Percentiles rank a stretch among this genome's conserved stretches.
Evolutionary conservation across 1,284 basidiomycete genomes (phyloP).

Genomic region (Takashimella koratensis): DNA sequence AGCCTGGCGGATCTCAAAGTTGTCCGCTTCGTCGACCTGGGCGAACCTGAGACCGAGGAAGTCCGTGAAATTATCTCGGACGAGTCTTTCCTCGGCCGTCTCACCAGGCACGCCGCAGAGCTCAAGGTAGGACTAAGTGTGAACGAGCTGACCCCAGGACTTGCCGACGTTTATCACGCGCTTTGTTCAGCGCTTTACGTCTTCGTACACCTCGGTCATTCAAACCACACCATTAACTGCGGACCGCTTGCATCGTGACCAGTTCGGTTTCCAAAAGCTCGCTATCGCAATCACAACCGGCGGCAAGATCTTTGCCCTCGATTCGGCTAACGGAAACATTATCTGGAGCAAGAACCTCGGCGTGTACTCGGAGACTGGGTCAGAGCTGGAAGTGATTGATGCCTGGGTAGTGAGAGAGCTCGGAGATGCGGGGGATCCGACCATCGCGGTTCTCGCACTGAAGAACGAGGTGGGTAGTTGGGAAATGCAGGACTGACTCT

Average conservation of each 20-base stretch:
- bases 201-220: constrained; percentile 59
- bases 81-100: constrained; percentile 59
- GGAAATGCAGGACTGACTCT: not conserved
- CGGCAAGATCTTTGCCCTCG: constrained; percentile 78
- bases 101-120: constrained; percentile 62
- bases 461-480: constrained; percentile 16
- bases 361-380: constrained; percentile 23
- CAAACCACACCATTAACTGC: constrained; percentile 46
- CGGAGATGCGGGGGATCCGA: constrained; percentile 34
- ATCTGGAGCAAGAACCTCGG: constrained; percentile 67
- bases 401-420: constrained; percentile 37
- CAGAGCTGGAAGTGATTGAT: constrained; percentile 34
- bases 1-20: constrained; percentile 63
- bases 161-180: constrained; percentile 66
- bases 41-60: constrained; percentile 59
- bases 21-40: constrained; percentile 72
- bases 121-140: constrained; percentile 54
- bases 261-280: constrained; percentile 84
- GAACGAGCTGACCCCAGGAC: constrained; percentile 51
- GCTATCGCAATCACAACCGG: constrained; percentile 67
- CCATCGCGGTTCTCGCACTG: constrained; percentile 38
- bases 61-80: constrained; percentile 50
- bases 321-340: constrained; percentile 69
- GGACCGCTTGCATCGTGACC: constrained; percentile 59
- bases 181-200: constrained; percentile 69